Evolutionary conservation across 78 protist genomes (phyloP).

Genomic region (Planoprotostelium fungivorum): DNA sequence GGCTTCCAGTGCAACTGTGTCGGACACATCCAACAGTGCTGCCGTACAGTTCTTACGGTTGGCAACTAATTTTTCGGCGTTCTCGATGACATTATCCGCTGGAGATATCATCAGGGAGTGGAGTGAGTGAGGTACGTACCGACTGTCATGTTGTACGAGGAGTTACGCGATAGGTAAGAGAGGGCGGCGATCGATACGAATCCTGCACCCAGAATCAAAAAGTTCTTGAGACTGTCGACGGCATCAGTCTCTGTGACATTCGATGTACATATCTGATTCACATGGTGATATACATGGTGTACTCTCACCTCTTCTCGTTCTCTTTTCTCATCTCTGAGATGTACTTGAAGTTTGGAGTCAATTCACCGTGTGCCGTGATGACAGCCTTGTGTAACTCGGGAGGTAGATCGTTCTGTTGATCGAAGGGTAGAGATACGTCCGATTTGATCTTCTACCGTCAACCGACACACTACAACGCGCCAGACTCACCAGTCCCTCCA

Average conservation of each 20-base stretch:
- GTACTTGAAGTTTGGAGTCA: slow-evolving; percentile 73
- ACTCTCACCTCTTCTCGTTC: slow-evolving; percentile 28
- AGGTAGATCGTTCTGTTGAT: slow-evolving; percentile 45
- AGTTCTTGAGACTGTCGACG: background rate
- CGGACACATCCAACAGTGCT: slow-evolving; percentile 28
- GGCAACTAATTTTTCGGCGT: slow-evolving; percentile 1
- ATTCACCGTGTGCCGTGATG: slow-evolving; percentile 59
- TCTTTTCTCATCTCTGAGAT: slow-evolving; percentile 58
- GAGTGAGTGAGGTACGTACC: slow-evolving; percentile 6
- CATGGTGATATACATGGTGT: background rate
- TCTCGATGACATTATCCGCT: slow-evolving; percentile 32
- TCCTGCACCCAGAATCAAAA: slow-evolving; percentile 74
- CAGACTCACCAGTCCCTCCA: slow-evolving; percentile 29
- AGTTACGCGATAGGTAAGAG: slow-evolving; percentile 37
- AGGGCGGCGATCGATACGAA: slow-evolving; percentile 51
- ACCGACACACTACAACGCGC: background rate
- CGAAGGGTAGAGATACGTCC: slow-evolving; percentile 50
- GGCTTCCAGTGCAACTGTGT: slow-evolving; percentile 20
- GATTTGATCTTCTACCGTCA: slow-evolving; percentile 20
- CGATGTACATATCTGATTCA: background rate
- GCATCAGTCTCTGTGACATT: background rate
- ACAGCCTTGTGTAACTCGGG: slow-evolving; percentile 35
- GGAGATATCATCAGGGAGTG: background rate
- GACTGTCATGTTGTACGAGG: slow-evolving; percentile 39
- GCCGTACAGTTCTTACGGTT: slow-evolving; percentile 17